Evolutionary conservation across 495 filamentous ascomycete genomes (phyloP), one percentile per base, ranked within the genome.

Genomic region (Cercophora samala): DNA sequence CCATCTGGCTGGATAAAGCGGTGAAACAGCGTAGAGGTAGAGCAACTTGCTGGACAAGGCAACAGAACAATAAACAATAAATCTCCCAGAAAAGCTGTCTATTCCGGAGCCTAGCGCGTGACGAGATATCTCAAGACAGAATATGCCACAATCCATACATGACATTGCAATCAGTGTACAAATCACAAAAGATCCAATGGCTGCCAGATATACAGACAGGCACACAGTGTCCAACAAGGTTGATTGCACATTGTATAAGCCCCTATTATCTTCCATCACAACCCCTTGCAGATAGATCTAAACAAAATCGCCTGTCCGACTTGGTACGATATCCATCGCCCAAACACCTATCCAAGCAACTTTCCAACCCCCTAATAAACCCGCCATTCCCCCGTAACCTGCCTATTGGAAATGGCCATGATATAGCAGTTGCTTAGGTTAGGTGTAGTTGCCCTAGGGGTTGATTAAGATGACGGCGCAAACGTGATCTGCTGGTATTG

Each of bases 1-100:
- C n/a, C n/a, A n/a, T n/a, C n/a, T n/a, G n/a, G n/a, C n/a, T n/a
- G n/a, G n/a, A n/a, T n/a, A n/a, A n/a, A n/a, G n/a, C n/a, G n/a
- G n/a, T n/a, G n/a, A n/a, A n/a, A n/a, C n/a, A 83, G 62, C 6
- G 15, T 9, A 46, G 37, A n/a, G 37, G 13, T 46, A 46, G 37
- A 46, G 37, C 11, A 29, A 29, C 4, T 46, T 46, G 37, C 37
- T 46, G 37, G 37, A 46, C 37, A 46, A 46, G 37, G 15, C 37
- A 46, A 46, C 37, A 13, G 13, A 13, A 13, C 37, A 46, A 46
- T 9, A 13, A 46, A 13, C 11, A 17, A 46, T 13, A 46, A 13
- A 46, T 46, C 15, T 46, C 37, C 37, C 37, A 46, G 8, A 46
- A 13, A 2, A 46, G 13, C 3, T 46, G 37, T 3, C 2, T 46